phyloP scores from a whole-genome alignment of 1,139 yeast genomes.

The Tardiomyces digboiensis region DNA sequence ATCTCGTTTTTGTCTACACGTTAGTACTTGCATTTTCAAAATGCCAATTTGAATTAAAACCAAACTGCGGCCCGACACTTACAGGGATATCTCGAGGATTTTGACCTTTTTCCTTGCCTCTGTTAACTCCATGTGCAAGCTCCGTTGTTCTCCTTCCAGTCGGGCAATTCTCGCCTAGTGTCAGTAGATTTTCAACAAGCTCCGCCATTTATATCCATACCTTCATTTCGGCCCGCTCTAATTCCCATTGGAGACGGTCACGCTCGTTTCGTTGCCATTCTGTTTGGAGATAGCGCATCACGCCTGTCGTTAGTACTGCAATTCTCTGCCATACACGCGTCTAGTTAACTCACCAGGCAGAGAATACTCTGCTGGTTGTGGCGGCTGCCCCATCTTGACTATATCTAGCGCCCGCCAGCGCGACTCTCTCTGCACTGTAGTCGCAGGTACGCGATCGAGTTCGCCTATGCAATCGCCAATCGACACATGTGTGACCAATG shows the following conservation, averaged over 20 bases:
- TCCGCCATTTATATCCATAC: constrained; percentile 31
- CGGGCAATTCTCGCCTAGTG: constrained; percentile 29
- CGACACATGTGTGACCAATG: too few species aligned
- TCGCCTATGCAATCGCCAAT: too few species aligned
- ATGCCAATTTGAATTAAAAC: too few species aligned
- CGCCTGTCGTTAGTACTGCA: constrained; percentile 29
- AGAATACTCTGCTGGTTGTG: constrained; percentile 24
- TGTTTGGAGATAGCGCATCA: constrained; percentile 46
- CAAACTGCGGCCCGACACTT: too few species aligned
- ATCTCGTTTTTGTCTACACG: too few species aligned
- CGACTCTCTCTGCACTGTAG: too few species aligned
- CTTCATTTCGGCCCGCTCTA: constrained; percentile 44
- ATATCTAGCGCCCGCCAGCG: background rate
- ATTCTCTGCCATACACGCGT: background rate
- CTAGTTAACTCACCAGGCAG: constrained; percentile 19
- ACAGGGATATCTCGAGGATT: constrained; percentile 15
- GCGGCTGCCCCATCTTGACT: constrained; percentile 7
- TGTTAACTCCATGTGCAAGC: constrained; percentile 21
- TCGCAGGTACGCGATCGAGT: too few species aligned
- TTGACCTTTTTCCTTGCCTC: constrained; percentile 20
- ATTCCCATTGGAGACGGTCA: constrained; percentile 46
- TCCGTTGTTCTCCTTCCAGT: constrained; percentile 31
- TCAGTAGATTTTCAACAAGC: constrained; percentile 29
- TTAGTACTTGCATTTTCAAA: too few species aligned
- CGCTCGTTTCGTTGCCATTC: constrained; percentile 50